Base-by-base conservation (phyloP, 352 stramenopile species). In the Globisporangium abappressorium region DNA sequence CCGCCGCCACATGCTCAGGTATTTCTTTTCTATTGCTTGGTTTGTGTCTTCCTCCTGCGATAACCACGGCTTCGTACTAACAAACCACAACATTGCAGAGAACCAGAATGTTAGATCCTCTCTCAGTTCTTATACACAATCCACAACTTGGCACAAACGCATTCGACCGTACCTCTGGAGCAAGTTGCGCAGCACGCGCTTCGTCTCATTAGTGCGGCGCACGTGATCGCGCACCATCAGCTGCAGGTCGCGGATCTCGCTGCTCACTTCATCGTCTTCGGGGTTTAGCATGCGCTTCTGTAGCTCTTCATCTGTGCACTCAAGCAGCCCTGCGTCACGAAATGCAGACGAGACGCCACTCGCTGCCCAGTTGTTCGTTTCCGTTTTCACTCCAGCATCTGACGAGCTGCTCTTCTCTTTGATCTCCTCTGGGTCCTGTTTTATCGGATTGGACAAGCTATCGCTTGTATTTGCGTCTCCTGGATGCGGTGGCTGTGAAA, bases 41-140 rank as follows among this genome's bases (percentile, higher is more conserved):
- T 84, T 73, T 33, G 78, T 61, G 49, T 83, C 76, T 60, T 84
- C 76, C 22, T 85, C 57, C 11, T 79, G 67, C 11, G 73, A 85
- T 14, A 90, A 65, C 85, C 81, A 91, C n/a, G 83, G 82, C 62
- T 90, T 89, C 57, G 73, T 76, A 57, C 82, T 93, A 41, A n/a
- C 30, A 11, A 22, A 64, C 2, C 0, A 38, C 62, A 7, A 62
- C 22, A 57, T 20, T 46, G 38, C 4, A 20, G 12, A 20, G 5
- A 43, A 11, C n/a, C 6, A 61, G 26, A 12, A 33, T 56, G 22
- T 9, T 34, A 30, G 46, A 26, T 26, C 24, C 24, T 26, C 24
- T 26, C 24, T 26, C 24, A 26, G 24, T 26, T 26, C 24, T 26
- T 26, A 26, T 1, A 26, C 24, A 26, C 24, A 26, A 26, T 26